These are phyloP conservation scores for Dinochytrium kinnereticum DNA, from an alignment of 371 early-diverging fungal species.

Conservation along the genomic window DNA sequence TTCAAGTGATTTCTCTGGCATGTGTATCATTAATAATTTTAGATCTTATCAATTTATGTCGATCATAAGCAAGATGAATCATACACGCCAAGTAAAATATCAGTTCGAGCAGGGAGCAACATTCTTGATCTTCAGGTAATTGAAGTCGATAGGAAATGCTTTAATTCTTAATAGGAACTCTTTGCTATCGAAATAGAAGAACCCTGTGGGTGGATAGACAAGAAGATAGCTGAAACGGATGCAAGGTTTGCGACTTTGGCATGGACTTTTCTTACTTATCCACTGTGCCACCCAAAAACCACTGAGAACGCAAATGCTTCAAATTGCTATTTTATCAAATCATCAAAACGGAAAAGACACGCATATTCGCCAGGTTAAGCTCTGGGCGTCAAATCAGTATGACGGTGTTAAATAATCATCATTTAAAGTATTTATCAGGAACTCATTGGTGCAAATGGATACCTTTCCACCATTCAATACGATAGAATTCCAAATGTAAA, in stretches of 20 bases:
- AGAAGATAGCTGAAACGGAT: conserved; percentile 63
- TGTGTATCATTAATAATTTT: conserved; percentile 13
- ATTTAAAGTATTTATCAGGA: not conserved
- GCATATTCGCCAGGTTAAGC: conserved; percentile 80
- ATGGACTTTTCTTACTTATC: not conserved
- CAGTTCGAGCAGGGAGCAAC: conserved; percentile 77
- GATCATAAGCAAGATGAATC: conserved; percentile 87
- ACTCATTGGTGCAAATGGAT: not conserved
- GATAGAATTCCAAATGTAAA: conserved; percentile 39
- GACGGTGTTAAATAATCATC: conserved; percentile 21
- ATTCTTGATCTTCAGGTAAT: conserved; percentile 61
- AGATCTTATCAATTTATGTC: conserved; percentile 76
- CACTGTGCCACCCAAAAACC: conserved; percentile 35
- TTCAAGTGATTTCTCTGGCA: conserved; percentile 41
- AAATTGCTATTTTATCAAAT: conserved; percentile 81
- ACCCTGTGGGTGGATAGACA: conserved; percentile 75
- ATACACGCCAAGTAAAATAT: conserved; percentile 84
- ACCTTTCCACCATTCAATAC: conserved; percentile 33
- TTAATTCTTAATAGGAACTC: conserved; percentile 24
- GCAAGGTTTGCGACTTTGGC: conserved; percentile 20
- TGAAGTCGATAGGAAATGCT: not conserved
- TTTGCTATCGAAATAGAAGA: conserved; percentile 48
- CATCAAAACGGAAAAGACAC: conserved; percentile 93
- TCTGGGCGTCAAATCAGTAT: conserved; percentile 65
- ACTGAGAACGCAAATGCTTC: conserved; percentile 67